These are phyloP conservation scores for Ganoderma lingzhi DNA, from an alignment of 1,284 basidiomycete genomes.

Conservation along the genomic window DNA sequence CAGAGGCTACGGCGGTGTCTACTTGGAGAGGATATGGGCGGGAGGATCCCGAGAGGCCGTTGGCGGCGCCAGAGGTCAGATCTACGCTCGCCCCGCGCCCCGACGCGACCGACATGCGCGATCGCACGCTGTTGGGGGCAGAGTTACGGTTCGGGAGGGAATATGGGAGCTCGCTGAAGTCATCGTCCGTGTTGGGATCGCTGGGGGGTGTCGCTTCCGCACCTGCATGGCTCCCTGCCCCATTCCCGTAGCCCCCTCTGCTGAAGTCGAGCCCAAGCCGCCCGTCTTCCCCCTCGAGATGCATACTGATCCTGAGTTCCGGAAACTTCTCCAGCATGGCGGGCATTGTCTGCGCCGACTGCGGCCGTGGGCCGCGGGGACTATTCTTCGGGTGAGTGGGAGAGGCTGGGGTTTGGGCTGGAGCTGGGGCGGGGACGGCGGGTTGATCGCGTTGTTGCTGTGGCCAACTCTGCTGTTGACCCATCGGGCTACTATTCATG, in stretches of 20 bases:
- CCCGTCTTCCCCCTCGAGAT: conserved; percentile 58
- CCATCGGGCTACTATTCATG: conserved; percentile 47
- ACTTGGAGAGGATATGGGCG: conserved; percentile 57
- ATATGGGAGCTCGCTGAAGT: conserved; percentile 72
- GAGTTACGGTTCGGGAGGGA: conserved; percentile 35
- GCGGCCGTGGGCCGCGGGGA: conserved; percentile 30
- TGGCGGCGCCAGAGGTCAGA: conserved; percentile 25
- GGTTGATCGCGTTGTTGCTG: conserved; percentile 17
- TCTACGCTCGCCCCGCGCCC: conserved; percentile 34
- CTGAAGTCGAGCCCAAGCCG: conserved; percentile 66
- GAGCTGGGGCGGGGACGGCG: conserved; percentile 19
- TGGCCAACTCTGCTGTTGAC: conserved; percentile 30
- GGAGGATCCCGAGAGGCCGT: conserved; percentile 39
- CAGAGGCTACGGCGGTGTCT: conserved; percentile 51
- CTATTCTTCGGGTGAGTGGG: conserved; percentile 14
- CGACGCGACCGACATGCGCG: conserved; percentile 38
- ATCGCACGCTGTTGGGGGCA: conserved; percentile 39
- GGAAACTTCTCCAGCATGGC: conserved; percentile 32
- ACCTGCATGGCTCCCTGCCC: conserved; percentile 41
- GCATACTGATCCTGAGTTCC: conserved; percentile 54
- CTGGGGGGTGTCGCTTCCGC: conserved; percentile 41
- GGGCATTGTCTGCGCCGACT: conserved; percentile 22
- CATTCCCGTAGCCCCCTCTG: conserved; percentile 30
- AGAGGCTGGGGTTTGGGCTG: conserved; percentile 20
- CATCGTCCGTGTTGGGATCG: conserved; percentile 52